Evolutionary conservation across 352 stramenopile species (phyloP), one percentile per base, ranked within the genome.

Genomic region (Phytophthora tubulina): DNA sequence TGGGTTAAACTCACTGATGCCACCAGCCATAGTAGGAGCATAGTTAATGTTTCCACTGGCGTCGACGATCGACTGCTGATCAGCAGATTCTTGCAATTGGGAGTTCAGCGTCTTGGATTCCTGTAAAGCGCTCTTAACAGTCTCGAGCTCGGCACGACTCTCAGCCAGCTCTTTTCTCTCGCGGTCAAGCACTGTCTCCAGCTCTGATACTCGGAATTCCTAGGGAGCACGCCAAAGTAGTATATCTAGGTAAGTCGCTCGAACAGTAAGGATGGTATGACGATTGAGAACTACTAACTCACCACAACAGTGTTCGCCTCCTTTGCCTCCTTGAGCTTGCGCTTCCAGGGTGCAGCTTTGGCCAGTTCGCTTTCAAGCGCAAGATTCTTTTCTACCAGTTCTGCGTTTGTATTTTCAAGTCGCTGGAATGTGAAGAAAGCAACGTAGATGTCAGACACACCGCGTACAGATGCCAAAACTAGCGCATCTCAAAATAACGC

Each of bases 241-340:
- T 2, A 27, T 27, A 27, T 2, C 21, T 27, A 27, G 21, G 38
- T 77, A 31, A 55, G 41, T 3, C 6, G 41, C 21, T 48, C 38
- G 9, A 41, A 9, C 46, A 27, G 8, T 36, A 13, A 41, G 13
- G 38, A 9, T 5, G 2, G 59, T 32, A 4, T 35, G 1, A 5
- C 21, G 15, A 33, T n/a, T 10, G 11, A 35, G 4, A 6, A 15
- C 21, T 32, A 4, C 27, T n/a, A 48, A 71, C 74, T 70, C 46
- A 95, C 88, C 81, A 89, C 69, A 15, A 64, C 63, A 27, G 88
- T 92, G 53, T 91, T 93, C 2, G 74, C 51, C 31, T 87, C 79
- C 57, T 95, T 95, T 0, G 85, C 82, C 15, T 95, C 80, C 11
- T 81, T 66, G 3, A 95, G 76, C 33, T 92, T 93, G 15, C 86